Base-by-base conservation (phyloP, 2,329 filamentous ascomycete genomes). In the Furcasterigmium sp. region DNA sequence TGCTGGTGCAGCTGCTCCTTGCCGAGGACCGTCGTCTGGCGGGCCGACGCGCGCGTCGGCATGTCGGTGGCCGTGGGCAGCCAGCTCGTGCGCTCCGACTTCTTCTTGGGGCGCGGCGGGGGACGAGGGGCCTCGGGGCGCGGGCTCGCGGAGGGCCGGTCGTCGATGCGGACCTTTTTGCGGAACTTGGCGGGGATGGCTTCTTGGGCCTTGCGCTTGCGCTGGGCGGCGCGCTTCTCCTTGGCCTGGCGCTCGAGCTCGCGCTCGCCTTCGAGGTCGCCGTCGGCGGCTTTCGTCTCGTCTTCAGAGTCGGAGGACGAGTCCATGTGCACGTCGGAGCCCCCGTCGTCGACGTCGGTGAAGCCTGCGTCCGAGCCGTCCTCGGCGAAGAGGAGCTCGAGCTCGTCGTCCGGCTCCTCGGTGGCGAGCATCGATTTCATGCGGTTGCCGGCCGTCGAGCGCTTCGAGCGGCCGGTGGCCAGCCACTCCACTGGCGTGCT, bases 271-370 rank as follows among this genome's bases (percentile, higher is more conserved):
- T 88, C 87, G 5, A 93, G 63, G 34, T 95, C 88, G 51, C 93
- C 76, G 21, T 59, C 61, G 43, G 63, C 66, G 29, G 67, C 63
- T 46, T 84, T 73, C 41, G 81, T 82, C 45, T 89, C 84, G 47
- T 94, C 88, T 39, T 93, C 88, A 37, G 90, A 85, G 50, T 88
- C 86, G 0, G 82, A 87, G 0, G 88, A 94, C 13, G 86, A 91
- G 56, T 94, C 89, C 70, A 96, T 84, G 37, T 87, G 83, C 52
- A 87, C 82, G 58, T 96, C 91, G 2, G 85, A 87, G 3, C 70
- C 79, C 42, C 78, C 77, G 10, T 75, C 76, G 37, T 80, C 83
- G 7, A 75, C 79, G 55, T 90, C 85, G 42, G 80, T 82, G 64
- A 91, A 84, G 48, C 85, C 76, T 45, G 72, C 72, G 54, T 86